Percentiles rank a stretch among this genome's conserved stretches.
Evolutionary conservation across 352 stramenopile species (phyloP).

Genomic region (Thraustotheca clavata): DNA sequence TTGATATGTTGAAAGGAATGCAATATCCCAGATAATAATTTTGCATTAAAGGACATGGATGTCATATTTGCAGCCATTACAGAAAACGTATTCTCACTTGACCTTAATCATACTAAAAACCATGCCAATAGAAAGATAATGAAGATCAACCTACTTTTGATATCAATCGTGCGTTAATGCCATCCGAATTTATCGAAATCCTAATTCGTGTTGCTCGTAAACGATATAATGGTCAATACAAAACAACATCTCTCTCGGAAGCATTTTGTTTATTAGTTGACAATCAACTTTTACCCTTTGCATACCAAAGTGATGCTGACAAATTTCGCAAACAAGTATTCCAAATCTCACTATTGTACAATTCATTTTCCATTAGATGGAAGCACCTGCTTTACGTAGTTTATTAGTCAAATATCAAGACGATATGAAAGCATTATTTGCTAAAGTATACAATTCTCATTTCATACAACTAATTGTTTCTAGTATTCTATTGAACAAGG

Average conservation of each 20-base stretch:
- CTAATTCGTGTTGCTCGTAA: conserved; percentile 47
- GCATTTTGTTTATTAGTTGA: conserved; percentile 65
- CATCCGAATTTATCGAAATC: conserved; percentile 55
- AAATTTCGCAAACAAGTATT: conserved; percentile 49
- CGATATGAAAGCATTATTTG: conserved; percentile 48
- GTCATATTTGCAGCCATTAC: conserved; percentile 26
- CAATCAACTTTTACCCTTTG: conserved; percentile 64
- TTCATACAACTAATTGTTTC: neutral
- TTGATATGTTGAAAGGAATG: conserved; percentile 28
- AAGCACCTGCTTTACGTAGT: conserved; percentile 50
- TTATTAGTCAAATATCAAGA: conserved; percentile 54
- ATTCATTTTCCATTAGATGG: conserved; percentile 25
- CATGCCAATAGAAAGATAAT: neutral
- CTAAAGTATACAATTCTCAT: conserved; percentile 6
- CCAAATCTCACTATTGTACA: neutral
- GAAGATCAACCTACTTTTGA: neutral
- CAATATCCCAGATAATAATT: conserved; percentile 43
- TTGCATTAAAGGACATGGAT: conserved; percentile 37
- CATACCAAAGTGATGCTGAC: conserved; percentile 61
- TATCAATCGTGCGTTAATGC: conserved; percentile 36
- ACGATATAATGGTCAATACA: conserved; percentile 37
- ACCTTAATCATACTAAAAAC: neutral
- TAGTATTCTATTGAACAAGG: conserved; percentile 10
- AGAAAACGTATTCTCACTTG: neutral
- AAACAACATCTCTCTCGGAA: conserved; percentile 45